A percentile compares a stretch with the other conserved stretches of the same genome.
Evolutionary conservation across 1,284 basidiomycete genomes (phyloP).

Genomic region (Heliocybe sulcata): DNA sequence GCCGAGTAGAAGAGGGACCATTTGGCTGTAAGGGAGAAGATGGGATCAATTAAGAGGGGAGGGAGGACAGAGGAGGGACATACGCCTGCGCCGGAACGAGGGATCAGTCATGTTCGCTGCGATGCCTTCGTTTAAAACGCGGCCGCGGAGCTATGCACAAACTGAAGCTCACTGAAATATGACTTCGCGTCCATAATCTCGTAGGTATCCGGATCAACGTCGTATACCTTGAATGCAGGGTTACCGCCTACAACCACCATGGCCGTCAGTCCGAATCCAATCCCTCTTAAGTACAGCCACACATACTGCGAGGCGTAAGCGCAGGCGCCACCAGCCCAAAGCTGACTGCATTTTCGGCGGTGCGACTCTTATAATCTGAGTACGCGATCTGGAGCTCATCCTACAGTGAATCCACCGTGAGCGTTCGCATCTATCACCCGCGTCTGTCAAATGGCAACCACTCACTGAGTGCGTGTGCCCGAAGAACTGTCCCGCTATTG

Average conservation of each 20-base stretch:
- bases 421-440: neutral
- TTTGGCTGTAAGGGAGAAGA: conserved; percentile 25
- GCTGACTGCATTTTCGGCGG: conserved; percentile 39
- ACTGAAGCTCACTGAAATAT: conserved; percentile 26
- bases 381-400: conserved; percentile 56
- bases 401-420: conserved; percentile 6
- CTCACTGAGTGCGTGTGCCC: conserved; percentile 35
- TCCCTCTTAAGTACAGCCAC: too few species aligned
- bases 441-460: neutral
- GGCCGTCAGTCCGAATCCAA: neutral
- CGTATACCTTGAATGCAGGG: conserved; percentile 45
- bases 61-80: conserved; percentile 7
- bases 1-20: conserved; percentile 55
- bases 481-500: conserved; percentile 46
- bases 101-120: conserved; percentile 31
- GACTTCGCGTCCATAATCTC: conserved; percentile 42
- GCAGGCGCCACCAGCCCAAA: conserved; percentile 45
- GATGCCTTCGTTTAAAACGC: neutral
- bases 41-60: conserved; percentile 8
- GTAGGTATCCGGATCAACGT: conserved; percentile 45
- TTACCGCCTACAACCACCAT: conserved; percentile 30
- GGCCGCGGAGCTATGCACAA: neutral
- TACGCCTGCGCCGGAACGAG: conserved; percentile 27
- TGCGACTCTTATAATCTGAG: conserved; percentile 41
- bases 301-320: conserved; percentile 45